phyloP scores from a whole-genome alignment of 2,329 filamentous ascomycete species.

The Fusarium compactum region DNA sequence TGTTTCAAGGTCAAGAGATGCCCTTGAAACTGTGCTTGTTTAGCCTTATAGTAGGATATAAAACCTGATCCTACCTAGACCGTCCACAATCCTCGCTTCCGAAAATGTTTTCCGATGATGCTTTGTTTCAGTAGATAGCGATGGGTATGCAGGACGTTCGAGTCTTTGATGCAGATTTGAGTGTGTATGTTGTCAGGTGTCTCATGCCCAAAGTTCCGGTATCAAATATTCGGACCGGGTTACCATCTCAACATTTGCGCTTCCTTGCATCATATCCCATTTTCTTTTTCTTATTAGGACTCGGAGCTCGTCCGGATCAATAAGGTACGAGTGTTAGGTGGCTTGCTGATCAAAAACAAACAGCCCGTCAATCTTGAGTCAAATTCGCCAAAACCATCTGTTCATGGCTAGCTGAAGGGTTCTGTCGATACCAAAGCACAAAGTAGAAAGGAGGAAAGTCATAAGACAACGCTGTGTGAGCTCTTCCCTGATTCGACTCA shows the following conservation, averaged over 20 bases:
- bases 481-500: background rate
- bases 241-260: no score
- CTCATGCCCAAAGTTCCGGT: background rate
- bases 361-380: background rate
- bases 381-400: background rate
- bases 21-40: background rate
- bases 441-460: background rate
- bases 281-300: no score
- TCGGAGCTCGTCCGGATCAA: background rate
- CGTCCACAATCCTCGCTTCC: background rate
- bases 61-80: constrained; percentile 3
- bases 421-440: background rate
- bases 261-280: background rate
- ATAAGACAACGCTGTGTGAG: background rate
- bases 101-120: background rate
- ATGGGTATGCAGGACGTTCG: background rate
- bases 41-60: background rate
- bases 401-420: background rate
- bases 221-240: background rate
- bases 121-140: background rate
- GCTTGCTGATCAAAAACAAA: background rate
- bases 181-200: background rate
- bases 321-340: no score
- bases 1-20: background rate
- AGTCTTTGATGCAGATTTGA: background rate